phyloP scores from a whole-genome alignment of 495 filamentous ascomycete species.

The Amniculicola lignicola region DNA sequence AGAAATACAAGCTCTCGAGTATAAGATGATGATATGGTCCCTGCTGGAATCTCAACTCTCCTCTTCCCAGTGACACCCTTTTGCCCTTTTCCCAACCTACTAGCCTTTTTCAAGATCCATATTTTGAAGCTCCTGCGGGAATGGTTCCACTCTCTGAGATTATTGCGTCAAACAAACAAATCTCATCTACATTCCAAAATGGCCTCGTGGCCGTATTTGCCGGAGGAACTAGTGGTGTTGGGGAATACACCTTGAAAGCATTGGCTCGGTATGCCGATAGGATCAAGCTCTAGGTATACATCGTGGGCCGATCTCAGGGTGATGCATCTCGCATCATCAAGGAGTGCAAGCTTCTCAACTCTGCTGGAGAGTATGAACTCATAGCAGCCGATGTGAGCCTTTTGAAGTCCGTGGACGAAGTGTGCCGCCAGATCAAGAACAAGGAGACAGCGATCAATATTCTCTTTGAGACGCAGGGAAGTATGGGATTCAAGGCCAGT shows the following conservation, averaged over 20 bases:
- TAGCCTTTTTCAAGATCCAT: no score
- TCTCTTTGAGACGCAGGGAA: slow-evolving; percentile 54
- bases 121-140: no score
- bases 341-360: slow-evolving; percentile 50
- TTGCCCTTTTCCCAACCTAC: no score
- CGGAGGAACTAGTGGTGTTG: slow-evolving; percentile 65
- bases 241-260: slow-evolving; percentile 54
- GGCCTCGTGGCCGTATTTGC: slow-evolving; percentile 58
- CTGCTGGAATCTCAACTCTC: no score
- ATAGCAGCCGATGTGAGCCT: slow-evolving; percentile 55
- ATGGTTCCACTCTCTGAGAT: no score
- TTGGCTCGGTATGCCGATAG: slow-evolving; percentile 52
- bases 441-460: slow-evolving; percentile 57
- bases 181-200: no score
- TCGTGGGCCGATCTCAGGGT: slow-evolving; percentile 49
- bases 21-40: no score
- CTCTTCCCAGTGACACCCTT: no score
- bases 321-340: slow-evolving; percentile 46
- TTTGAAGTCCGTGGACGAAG: slow-evolving; percentile 55
- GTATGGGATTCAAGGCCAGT: slow-evolving; percentile 36
- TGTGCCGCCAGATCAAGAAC: slow-evolving; percentile 52
- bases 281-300: slow-evolving; percentile 48
- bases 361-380: slow-evolving; percentile 53
- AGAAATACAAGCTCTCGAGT: no score
- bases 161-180: no score